Conservation (phyloP, 495 filamentous ascomycete species). For the Aspergillus nanangensis region DNA sequence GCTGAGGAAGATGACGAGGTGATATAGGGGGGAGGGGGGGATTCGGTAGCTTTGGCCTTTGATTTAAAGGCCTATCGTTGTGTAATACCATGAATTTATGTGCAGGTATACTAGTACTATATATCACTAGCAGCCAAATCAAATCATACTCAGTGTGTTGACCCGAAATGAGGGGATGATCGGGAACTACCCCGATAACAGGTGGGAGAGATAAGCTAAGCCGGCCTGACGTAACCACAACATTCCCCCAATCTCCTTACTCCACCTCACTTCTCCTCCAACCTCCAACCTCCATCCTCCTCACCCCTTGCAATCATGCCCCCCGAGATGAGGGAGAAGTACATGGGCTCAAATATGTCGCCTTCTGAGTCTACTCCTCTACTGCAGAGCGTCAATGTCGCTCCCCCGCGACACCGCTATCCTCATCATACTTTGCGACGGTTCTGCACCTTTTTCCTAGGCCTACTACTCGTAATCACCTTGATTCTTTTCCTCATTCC, state of each 20-base stretch:
- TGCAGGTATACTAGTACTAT: no score
- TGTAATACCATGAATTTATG: no score
- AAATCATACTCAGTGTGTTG: no score
- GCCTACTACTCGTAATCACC: slow-evolving; percentile 51
- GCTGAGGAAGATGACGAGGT: slow-evolving; percentile 17
- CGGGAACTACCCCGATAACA: no score
- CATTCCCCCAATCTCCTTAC: neutral
- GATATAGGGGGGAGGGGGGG: neutral
- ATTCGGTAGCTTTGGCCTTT: no score
- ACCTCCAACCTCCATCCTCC: slow-evolving; percentile 3
- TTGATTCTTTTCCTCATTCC: slow-evolving; percentile 60
- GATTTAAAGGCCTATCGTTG: no score
- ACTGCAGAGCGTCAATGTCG: slow-evolving; percentile 28
- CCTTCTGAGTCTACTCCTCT: slow-evolving; percentile 40
- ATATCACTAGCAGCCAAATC: no score
- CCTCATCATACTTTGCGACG: slow-evolving; percentile 64
- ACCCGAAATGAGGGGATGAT: no score
- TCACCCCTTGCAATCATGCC: neutral
- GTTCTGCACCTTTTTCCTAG: slow-evolving; percentile 64
- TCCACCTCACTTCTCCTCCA: neutral
- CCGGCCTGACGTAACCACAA: no score
- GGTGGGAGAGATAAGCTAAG: neutral
- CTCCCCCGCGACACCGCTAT: slow-evolving; percentile 55
- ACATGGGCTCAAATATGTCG: slow-evolving; percentile 21
- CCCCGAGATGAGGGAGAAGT: slow-evolving; percentile 34